Conservation (phyloP, 139 green algal genomes). For the Chlamydomonas sp. region DNA sequence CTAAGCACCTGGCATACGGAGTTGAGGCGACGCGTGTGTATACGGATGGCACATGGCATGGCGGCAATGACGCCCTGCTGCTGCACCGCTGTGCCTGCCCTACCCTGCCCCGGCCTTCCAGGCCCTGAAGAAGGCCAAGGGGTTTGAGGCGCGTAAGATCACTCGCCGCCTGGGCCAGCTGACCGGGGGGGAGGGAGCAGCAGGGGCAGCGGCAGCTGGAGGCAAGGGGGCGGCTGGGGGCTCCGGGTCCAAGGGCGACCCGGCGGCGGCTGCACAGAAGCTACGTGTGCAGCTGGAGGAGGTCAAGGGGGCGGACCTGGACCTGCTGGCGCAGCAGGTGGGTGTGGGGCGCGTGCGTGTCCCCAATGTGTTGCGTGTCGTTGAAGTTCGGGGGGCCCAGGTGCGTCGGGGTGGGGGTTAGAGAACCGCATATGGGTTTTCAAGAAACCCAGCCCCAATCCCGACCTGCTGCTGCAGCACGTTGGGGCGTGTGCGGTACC, state of each 20-base stretch:
- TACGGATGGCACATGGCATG: too few relatives aligned
- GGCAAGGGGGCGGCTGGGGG: not conserved
- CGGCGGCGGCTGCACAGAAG: slow-evolving; percentile 11
- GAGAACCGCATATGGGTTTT: too few relatives aligned
- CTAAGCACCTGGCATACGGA: too few relatives aligned
- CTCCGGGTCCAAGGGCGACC: not conserved
- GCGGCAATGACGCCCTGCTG: too few relatives aligned
- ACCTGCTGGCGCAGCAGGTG: slow-evolving; percentile 41
- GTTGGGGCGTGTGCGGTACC: too few relatives aligned
- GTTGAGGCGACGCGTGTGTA: too few relatives aligned
- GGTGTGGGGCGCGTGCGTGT: not conserved
- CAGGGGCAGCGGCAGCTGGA: not conserved
- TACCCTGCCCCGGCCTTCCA: slow-evolving; percentile 1
- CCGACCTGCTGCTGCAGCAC: too few relatives aligned
- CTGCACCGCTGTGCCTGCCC: too few relatives aligned
- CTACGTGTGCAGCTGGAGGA: slow-evolving; percentile 47
- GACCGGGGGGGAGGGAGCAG: not conserved
- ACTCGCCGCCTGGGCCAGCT: slow-evolving; percentile 43
- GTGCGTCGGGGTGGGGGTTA: too few relatives aligned
- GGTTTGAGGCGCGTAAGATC: slow-evolving; percentile 57
- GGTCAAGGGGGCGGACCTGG: slow-evolving; percentile 45
- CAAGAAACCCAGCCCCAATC: too few relatives aligned
- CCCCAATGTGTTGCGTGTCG: too few relatives aligned
- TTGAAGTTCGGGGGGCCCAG: too few relatives aligned
- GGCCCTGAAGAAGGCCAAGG: slow-evolving; percentile 59